These are phyloP conservation scores for Rhodocollybia butyracea DNA, from an alignment of 768 basidiomycete species.

Conservation along the genomic window DNA sequence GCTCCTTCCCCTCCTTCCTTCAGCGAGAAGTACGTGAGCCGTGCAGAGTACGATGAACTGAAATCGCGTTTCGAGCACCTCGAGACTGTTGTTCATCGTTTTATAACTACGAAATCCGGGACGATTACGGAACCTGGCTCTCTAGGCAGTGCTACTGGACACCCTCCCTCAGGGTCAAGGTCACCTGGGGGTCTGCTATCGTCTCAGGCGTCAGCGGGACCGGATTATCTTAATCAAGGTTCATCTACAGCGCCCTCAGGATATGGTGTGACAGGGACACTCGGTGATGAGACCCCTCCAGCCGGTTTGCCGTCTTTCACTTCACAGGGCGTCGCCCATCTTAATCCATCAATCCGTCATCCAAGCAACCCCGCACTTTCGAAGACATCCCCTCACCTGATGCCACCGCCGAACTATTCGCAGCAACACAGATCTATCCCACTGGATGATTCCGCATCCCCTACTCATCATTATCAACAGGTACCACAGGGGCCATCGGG, in stretches of 20 bases:
- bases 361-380: neutral
- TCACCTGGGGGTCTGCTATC: neutral
- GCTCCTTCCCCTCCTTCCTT: conserved; percentile 8
- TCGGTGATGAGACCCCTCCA: neutral
- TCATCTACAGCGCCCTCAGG: conserved; percentile 9
- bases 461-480: neutral
- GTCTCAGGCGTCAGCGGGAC: conserved; percentile 2
- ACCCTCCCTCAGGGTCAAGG: conserved; percentile 1
- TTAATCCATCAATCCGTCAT: neutral
- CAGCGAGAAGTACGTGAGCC: conserved; percentile 80
- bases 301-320: neutral
- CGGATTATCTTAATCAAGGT: conserved; percentile 5
- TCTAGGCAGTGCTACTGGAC: neutral
- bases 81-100: conserved; percentile 47
- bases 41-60: conserved; percentile 75
- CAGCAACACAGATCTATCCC: neutral
- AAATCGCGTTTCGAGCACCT: conserved; percentile 62
- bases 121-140: conserved; percentile 14
- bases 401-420: neutral
- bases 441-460: neutral
- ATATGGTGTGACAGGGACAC: neutral
- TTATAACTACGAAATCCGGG: conserved; percentile 23
- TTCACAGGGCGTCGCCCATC: neutral
- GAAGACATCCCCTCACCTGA: neutral
- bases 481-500: neutral